Evolutionary conservation across 2,329 filamentous ascomycete species (phyloP), one percentile per base, ranked within the genome.

Genomic region (Colletotrichum lini): DNA sequence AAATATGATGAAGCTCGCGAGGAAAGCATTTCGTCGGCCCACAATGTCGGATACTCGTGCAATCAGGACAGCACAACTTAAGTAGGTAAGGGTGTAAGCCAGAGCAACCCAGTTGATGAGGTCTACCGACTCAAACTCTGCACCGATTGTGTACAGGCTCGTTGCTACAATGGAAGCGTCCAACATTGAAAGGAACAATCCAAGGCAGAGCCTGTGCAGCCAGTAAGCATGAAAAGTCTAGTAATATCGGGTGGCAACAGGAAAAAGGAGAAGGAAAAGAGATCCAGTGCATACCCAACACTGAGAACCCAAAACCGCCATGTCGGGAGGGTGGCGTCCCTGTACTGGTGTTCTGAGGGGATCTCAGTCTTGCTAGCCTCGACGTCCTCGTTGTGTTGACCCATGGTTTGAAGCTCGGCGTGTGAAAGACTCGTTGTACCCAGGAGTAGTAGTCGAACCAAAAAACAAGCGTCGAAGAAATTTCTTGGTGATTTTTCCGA

Each of bases 81-180:
- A 82, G 74, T 89, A 90, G 13, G 87, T 80, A 26, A 90, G 80
- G 0, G 87, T 88, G 73, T 90, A 90, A 8, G 87, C 81, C 47
- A 91, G 80, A 0, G 86, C 86, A 0, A 90, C 83, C 86, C 87
- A 89, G 74, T 87, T 89, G 64, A 88, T 82, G 4, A 75, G 75
- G 13, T 81, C 78, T 3, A 87, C 74, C 16, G 82, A 80, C 13
- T 82, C 67, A 57, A 91, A 87, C 4, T 91, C 86, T 18, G 75
- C 76, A 2, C 85, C 86, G 57, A 91, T 90, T n/a, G 82, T 82
- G 74, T 87, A 87, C 12, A 91, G 78, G 54, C 86, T 87, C 15
- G 89, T 90, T 1, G 89, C 88, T 1, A 91, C 86, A 47, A 91
- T 90, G 4, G 88, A 88, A 1, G 86, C 85, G 76, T 91, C 89